These are phyloP conservation scores for Colletotrichum theobromicola DNA, from an alignment of 2,329 filamentous ascomycete genomes.

Conservation along the genomic window DNA sequence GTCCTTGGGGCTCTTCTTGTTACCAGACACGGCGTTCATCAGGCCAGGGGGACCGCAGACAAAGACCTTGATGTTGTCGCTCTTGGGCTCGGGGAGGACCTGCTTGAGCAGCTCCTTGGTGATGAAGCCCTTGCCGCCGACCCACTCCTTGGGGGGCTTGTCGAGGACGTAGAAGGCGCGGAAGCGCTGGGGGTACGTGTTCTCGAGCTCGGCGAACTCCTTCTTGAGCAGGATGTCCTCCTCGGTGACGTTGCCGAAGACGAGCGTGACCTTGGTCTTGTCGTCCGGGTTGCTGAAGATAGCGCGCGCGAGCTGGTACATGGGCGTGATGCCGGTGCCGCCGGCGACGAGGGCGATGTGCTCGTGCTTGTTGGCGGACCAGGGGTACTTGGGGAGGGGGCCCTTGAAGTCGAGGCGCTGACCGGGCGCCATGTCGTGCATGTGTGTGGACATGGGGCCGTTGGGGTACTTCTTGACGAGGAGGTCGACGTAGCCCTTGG, in stretches of 20 bases:
- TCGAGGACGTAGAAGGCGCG: constrained; percentile 93
- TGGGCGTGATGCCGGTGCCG: constrained; percentile 95
- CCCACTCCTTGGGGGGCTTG: constrained; percentile 80
- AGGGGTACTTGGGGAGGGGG: constrained; percentile 91
- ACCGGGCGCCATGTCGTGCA: constrained; percentile 83
- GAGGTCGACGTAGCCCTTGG: constrained; percentile 83
- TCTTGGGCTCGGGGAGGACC: constrained; percentile 90
- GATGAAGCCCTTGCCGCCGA: constrained; percentile 79
- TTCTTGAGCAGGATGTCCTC: constrained; percentile 90
- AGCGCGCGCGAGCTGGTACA: constrained; percentile 90
- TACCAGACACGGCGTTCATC: constrained; percentile 91
- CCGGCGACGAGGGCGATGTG: constrained; percentile 90
- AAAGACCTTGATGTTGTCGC: constrained; percentile 93
- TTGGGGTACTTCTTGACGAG: constrained; percentile 90
- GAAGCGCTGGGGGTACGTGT: constrained; percentile 95
- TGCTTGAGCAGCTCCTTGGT: constrained; percentile 94
- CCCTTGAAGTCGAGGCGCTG: constrained; percentile 92
- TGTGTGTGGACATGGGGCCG: constrained; percentile 89
- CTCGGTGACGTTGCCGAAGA: constrained; percentile 90
- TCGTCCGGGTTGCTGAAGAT: constrained; percentile 97
- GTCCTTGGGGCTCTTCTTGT: constrained; percentile 90
- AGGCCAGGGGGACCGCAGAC: constrained; percentile 91
- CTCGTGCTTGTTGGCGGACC: constrained; percentile 89
- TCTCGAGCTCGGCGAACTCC: constrained; percentile 87
- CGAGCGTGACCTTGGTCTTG: constrained; percentile 95